Evolutionary conservation across 2,329 filamentous ascomycete species (phyloP).

Genomic region (Penicillium sp.): DNA sequence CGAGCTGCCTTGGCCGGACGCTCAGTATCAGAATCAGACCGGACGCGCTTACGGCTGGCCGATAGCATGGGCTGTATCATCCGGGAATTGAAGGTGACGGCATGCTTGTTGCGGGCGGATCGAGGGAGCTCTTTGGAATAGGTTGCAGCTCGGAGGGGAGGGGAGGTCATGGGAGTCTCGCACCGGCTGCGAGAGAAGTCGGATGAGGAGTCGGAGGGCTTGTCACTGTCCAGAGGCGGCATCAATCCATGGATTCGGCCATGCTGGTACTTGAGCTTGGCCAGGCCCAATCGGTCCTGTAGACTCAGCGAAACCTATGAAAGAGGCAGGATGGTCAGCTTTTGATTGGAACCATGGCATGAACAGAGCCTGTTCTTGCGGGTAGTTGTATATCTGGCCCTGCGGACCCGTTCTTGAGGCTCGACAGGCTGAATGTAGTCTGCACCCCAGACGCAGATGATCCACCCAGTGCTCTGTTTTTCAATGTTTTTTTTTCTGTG

Average conservation of each 20-base stretch:
- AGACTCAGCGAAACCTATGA: slow-evolving; percentile 85
- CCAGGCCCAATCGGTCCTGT: slow-evolving; percentile 90
- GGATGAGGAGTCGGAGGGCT: slow-evolving; percentile 83
- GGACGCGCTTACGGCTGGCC: slow-evolving; percentile 67
- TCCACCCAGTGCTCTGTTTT: background rate
- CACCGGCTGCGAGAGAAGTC: slow-evolving; percentile 67
- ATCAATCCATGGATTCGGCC: slow-evolving; percentile 82
- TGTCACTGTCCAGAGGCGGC: slow-evolving; percentile 77
- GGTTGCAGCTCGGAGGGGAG: slow-evolving; percentile 77
- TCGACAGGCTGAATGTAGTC: slow-evolving; percentile 3
- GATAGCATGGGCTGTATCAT: slow-evolving; percentile 49
- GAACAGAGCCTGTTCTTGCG: background rate
- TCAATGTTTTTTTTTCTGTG: background rate
- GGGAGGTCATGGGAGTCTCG: slow-evolving; percentile 67
- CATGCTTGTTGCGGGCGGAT: slow-evolving; percentile 45
- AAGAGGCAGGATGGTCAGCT: slow-evolving; percentile 8
- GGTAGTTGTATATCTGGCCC: background rate
- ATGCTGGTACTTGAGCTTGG: slow-evolving; percentile 96
- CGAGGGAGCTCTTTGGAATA: slow-evolving; percentile 81
- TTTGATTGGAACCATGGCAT: background rate
- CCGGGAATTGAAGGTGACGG: slow-evolving; percentile 45
- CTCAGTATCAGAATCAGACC: slow-evolving; percentile 60
- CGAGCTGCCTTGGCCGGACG: slow-evolving; percentile 62
- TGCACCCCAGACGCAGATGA: slow-evolving; percentile 1
- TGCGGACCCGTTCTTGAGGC: background rate